Percentiles rank a stretch among this genome's conserved stretches.
Conservation (phyloP, 1,284 basidiomycete species). For the Cystobasidium sp. region DNA sequence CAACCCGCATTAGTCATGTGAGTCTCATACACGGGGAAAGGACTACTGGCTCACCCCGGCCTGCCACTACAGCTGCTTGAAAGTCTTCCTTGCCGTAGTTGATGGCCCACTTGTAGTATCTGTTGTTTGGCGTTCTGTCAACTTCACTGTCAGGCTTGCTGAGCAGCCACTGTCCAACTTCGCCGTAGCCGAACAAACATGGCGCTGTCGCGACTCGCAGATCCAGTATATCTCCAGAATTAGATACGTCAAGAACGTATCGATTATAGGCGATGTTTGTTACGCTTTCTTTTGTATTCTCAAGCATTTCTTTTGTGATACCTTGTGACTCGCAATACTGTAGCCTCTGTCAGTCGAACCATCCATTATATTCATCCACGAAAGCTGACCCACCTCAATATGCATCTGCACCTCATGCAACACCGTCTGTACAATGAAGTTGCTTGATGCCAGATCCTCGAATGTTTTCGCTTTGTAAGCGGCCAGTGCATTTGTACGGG, state of each 20-base stretch:
- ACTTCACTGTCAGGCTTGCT: conserved; percentile 29
- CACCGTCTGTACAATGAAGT: conserved; percentile 69
- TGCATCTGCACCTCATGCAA: conserved; percentile 75
- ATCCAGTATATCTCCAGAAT: conserved; percentile 73
- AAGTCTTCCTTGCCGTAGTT: conserved; percentile 38
- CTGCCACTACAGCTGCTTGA: conserved; percentile 7
- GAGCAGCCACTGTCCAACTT: conserved; percentile 66
- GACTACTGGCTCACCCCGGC: conserved; percentile 53
- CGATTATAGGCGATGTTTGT: conserved; percentile 75
- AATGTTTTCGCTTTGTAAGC: conserved; percentile 76
- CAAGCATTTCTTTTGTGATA: conserved; percentile 66
- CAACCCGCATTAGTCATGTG: neutral
- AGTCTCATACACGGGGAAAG: neutral
- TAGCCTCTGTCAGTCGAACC: neutral
- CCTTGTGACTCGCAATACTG: conserved; percentile 73
- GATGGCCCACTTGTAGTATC: conserved; percentile 31
- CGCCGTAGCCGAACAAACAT: conserved; percentile 91
- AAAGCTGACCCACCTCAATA: conserved; percentile 57
- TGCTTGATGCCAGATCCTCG: conserved; percentile 68
- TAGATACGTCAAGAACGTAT: conserved; percentile 78
- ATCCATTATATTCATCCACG: neutral
- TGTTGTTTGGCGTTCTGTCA: conserved; percentile 16
- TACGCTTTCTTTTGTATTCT: conserved; percentile 65
- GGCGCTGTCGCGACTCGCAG: conserved; percentile 80
- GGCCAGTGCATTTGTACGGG: conserved; percentile 67